Percentiles rank a stretch among this genome's conserved stretches.
Conservation (phyloP, 2,329 filamentous ascomycete species). For the Leptosphaerulina australis region DNA sequence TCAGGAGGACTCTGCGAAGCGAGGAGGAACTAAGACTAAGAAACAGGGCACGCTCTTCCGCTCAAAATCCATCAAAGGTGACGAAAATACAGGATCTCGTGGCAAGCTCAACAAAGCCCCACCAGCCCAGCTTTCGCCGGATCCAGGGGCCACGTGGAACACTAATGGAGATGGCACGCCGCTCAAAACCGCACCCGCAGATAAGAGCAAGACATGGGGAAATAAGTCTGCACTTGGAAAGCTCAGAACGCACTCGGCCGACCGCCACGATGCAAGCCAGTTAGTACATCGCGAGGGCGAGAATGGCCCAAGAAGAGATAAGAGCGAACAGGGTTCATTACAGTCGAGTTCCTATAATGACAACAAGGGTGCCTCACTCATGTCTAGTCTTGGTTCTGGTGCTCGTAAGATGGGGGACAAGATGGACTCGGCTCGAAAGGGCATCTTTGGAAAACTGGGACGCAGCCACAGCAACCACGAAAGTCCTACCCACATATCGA, state of each 20-base stretch:
- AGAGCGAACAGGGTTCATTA: constrained; percentile 44
- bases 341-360: constrained; percentile 62
- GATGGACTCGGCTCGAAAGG: constrained; percentile 75
- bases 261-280: constrained; percentile 59
- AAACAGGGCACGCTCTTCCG: constrained; percentile 49
- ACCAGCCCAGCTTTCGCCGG: constrained; percentile 39
- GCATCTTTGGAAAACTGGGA: constrained; percentile 78
- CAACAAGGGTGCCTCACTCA: constrained; percentile 66
- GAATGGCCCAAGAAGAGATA: constrained; percentile 33
- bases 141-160: constrained; percentile 38
- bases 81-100: constrained; percentile 40
- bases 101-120: constrained; percentile 44
- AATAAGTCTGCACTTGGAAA: constrained; percentile 67
- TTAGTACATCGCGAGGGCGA: constrained; percentile 42
- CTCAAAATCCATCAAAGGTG: constrained; percentile 54
- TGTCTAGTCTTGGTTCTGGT: constrained; percentile 75
- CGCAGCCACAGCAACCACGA: constrained; percentile 74
- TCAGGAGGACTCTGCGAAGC: constrained; percentile 31
- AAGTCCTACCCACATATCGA: constrained; percentile 66
- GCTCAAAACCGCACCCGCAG: constrained; percentile 68
- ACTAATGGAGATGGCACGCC: constrained; percentile 50
- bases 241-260: constrained; percentile 73
- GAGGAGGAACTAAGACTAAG: constrained; percentile 36
- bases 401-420: constrained; percentile 75
- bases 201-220: constrained; percentile 70